Conservation (phyloP, 495 filamentous ascomycete species). For the Daldinia grandis region DNA sequence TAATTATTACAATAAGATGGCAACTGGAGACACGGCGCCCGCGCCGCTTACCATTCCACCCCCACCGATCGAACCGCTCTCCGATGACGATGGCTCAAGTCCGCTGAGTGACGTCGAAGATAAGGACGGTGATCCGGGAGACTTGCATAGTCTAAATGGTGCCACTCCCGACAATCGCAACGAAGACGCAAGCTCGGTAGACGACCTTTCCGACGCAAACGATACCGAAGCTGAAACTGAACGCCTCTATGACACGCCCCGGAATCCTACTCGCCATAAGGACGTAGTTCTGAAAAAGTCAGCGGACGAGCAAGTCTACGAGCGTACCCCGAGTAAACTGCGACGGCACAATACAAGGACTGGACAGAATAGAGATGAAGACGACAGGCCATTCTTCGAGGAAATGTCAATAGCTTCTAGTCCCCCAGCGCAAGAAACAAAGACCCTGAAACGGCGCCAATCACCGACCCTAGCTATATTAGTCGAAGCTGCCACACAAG, state of each 20-base stretch:
- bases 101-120: constrained; percentile 96
- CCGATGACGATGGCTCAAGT: constrained; percentile 57
- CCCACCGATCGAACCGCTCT: constrained; percentile 51
- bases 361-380: constrained; percentile 48
- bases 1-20: constrained; percentile 46
- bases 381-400: constrained; percentile 54
- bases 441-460: constrained; percentile 31
- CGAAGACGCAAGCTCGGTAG: constrained; percentile 56
- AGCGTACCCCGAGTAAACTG: constrained; percentile 74
- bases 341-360: constrained; percentile 50
- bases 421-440: constrained; percentile 40
- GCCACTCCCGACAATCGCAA: constrained; percentile 60
- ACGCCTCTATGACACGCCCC: constrained; percentile 89
- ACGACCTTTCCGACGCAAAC: constrained; percentile 66
- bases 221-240: constrained; percentile 99
- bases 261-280: constrained; percentile 67
- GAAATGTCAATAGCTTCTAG: constrained; percentile 50
- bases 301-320: constrained; percentile 52
- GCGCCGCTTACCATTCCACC: constrained; percentile 57
- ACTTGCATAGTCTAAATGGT: constrained; percentile 52
- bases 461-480: constrained; percentile 40
- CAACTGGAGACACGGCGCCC: constrained; percentile 56
- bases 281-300: constrained; percentile 66
- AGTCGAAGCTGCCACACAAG: constrained; percentile 41
- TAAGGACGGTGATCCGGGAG: constrained; percentile 60